Evolutionary conservation across 1,284 basidiomycete genomes (phyloP).

Genomic region (Somion occarium): DNA sequence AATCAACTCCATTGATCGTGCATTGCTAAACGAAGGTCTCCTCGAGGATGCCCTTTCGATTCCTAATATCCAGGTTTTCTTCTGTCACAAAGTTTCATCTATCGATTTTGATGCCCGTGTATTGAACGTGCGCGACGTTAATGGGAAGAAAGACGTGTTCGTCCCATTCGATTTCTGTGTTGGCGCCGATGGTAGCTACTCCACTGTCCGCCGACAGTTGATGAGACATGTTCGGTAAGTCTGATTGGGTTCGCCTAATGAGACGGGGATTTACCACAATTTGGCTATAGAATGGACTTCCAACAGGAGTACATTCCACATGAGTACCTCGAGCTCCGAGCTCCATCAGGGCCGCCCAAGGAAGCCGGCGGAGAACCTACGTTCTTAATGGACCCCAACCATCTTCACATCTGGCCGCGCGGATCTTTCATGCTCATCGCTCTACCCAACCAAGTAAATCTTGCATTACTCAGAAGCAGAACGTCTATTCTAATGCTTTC

Average conservation of each 20-base stretch:
- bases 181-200: conserved; percentile 89
- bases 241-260: conserved; percentile 23
- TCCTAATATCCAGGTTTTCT: conserved; percentile 66
- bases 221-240: conserved; percentile 82
- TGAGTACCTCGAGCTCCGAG: conserved; percentile 94
- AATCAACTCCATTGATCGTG: conserved; percentile 92
- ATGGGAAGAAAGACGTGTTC: conserved; percentile 39
- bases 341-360: conserved; percentile 67
- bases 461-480: conserved; percentile 8
- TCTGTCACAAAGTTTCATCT: conserved; percentile 74
- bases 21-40: conserved; percentile 83
- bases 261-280: too few species aligned
- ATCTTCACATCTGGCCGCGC: conserved; percentile 98
- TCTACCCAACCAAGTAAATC: conserved; percentile 86
- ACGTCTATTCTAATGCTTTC: conserved; percentile 6
- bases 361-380: conserved; percentile 53
- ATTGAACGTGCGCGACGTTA: conserved; percentile 44
- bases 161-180: conserved; percentile 78
- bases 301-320: conserved; percentile 93
- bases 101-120: conserved; percentile 70
- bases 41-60: conserved; percentile 64
- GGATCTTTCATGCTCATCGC: conserved; percentile 99
- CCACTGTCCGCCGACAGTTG: conserved; percentile 80
- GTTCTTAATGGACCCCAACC: conserved; percentile 88
- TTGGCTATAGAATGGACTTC: conserved; percentile 86